Evolutionary conservation across 2,329 filamentous ascomycete species (phyloP), one percentile per base, ranked within the genome.

Genomic region (Achaetomium macrosporum): DNA sequence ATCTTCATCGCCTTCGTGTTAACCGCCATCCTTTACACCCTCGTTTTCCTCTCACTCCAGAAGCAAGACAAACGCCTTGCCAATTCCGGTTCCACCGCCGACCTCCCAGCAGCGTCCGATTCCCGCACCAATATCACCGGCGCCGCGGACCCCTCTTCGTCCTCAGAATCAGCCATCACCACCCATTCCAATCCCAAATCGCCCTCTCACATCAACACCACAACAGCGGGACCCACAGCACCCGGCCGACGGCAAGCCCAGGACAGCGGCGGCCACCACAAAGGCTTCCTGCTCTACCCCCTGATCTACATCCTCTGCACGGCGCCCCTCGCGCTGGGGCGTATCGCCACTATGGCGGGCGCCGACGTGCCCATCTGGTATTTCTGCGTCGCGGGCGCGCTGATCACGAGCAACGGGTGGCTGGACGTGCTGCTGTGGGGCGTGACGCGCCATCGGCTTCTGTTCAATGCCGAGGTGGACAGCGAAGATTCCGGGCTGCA

Each of bases 271-370:
- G 54, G 59, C 45, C 59, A 65, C 49, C 66, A 69, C 51, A 68
- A 67, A 0, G 68, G 74, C 31, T 77, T 84, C 57, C 78, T 83
- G 33, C 69, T 82, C 7, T 85, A 85, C 58, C 82, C 82, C 0
- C 59, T 82, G 50, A 78, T 84, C 56, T 85, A 84, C 62, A 72
- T 83, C 31, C 53, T 83, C 19, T 81, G 81, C 64, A 85, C 81
- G 0, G 69, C 81, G 0, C 83, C 82, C 0, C 69, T 85, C 2
- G 81, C 80, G 11, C 71, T 78, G 0, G 78, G 79, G n/a, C 75
- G 81, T 48, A 79, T 85, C 65, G 74, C 74, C 42, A 71, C 73
- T 41, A 81, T 83, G 73, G 71, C 75, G 0, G 75, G 76, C 2
- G 62, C 68, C n/a, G 41, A 66, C 0, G 69, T 79, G 15, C 71